Base-by-base conservation (phyloP, 139 green algal genomes). In the Chlorella vulgaris region DNA sequence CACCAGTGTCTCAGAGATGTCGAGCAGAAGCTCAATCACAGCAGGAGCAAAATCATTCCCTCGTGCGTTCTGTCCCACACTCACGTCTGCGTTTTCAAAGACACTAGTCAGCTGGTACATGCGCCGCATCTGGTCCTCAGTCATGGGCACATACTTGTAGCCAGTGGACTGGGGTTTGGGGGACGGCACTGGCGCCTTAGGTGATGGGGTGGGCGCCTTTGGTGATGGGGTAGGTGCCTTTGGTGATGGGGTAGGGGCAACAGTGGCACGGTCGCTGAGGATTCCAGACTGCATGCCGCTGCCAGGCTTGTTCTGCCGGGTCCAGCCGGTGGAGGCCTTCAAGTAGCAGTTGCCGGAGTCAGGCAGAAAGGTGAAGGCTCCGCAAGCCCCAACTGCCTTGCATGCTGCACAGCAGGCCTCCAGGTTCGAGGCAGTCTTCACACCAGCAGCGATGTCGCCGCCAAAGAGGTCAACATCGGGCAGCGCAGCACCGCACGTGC, bases 81-180 rank as follows among this genome's bases (percentile, higher is more conserved):
- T 47, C 51, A 83, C 67, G 18, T 86, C 24, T 8, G 74, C 63
- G 29, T 86, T 86, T 15, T 86, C 82, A 58, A 86, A 86, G 28
- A 86, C 79, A 38, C 73, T 83, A 31, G 82, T 86, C 74, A 86
- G 82, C 74, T 75, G 51, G 35, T 73, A 60, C 63, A 79, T 73
- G 53, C 82, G 74, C 29, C 82, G 60, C 28, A 67, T 65, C 47
- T 86, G 82, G 15, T 82, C 73, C 21, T 63, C 35, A 28, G 74
- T 78, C 42, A 86, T 28, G 47, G 68, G 42, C 38, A 79, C 60
- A 69, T 69, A 79, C n/a, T 36, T 5, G 36, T 66, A 67, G 24
- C 26, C 50, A 38, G 36, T 47, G 74, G 8, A n/a, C 31, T 29
- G 42, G n/a, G 35, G 40, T 47, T 7, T 40, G 18, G 31, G 79